These are phyloP conservation scores for Naganishia friedmannii DNA, from an alignment of 768 basidiomycete species.

Conservation along the genomic window DNA sequence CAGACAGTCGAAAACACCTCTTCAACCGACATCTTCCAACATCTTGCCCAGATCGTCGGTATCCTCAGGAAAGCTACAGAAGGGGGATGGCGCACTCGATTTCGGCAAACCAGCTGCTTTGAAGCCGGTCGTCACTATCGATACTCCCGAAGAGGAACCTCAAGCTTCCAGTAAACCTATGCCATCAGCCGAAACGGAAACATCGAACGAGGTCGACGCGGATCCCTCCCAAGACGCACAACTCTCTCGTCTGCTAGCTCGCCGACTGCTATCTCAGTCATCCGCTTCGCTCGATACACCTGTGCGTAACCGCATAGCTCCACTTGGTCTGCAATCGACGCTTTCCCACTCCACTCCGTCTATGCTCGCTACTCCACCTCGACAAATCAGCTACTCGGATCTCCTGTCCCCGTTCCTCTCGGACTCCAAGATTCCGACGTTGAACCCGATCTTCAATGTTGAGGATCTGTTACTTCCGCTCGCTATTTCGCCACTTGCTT, in stretches of 20 bases:
- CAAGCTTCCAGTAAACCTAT: neutral
- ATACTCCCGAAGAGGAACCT: neutral
- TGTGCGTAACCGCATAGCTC: neutral
- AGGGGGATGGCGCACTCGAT: neutral
- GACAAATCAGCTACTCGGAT: slow-evolving; percentile 8
- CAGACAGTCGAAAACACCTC: neutral
- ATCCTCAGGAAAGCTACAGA: neutral
- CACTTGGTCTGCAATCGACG: no score
- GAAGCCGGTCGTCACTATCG: neutral
- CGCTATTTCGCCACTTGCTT: slow-evolving; percentile 7
- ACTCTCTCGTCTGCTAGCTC: slow-evolving; percentile 10
- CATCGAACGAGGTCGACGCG: neutral
- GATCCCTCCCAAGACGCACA: neutral
- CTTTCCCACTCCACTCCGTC: neutral
- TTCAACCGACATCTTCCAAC: neutral
- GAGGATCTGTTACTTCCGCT: slow-evolving; percentile 16
- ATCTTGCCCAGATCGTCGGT: neutral
- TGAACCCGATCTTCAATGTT: slow-evolving; percentile 2
- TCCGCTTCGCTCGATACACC: neutral
- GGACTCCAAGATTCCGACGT: slow-evolving; percentile 3
- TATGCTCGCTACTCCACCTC: neutral
- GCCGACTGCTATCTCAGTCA: neutral
- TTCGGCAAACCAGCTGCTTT: neutral
- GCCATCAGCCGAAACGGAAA: neutral
- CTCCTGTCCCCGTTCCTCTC: slow-evolving; percentile 2